These are phyloP conservation scores for Leucogyrophana mollusca DNA, from an alignment of 768 basidiomycete genomes.

Conservation along the genomic window DNA sequence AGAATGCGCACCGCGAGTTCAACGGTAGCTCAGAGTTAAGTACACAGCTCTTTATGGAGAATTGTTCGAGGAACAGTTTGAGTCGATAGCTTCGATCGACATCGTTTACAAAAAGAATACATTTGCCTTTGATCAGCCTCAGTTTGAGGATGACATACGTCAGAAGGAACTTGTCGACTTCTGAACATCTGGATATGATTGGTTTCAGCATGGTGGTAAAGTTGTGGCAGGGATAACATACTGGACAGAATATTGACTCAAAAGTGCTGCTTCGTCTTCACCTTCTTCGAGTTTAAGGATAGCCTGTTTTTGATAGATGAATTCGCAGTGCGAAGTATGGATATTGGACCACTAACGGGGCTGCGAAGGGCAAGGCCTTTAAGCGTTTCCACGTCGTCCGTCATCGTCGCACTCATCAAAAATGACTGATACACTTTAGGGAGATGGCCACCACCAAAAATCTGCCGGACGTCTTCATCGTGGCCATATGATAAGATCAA, in stretches of 20 bases:
- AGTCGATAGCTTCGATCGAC: conserved; percentile 93
- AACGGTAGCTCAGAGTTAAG: conserved; percentile 94
- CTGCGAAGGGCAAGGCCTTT: conserved; percentile 86
- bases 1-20: conserved; percentile 71
- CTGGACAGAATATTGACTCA: conserved; percentile 86
- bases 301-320: conserved; percentile 45
- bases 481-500: conserved; percentile 96
- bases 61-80: conserved; percentile 98
- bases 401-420: conserved; percentile 97
- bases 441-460: conserved; percentile 66
- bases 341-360: conserved; percentile 56
- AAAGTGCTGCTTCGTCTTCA: conserved; percentile 74
- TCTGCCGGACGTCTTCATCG: conserved; percentile 80
- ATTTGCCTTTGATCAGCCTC: conserved; percentile 93
- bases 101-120: conserved; percentile 94
- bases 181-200: conserved; percentile 61
- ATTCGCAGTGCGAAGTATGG: background rate
- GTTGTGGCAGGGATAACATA: conserved; percentile 31
- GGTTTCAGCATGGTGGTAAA: conserved; percentile 1
- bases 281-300: conserved; percentile 87
- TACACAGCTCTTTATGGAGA: conserved; percentile 94
- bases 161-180: conserved; percentile 96
- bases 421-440: conserved; percentile 89
- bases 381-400: conserved; percentile 89
- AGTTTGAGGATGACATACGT: conserved; percentile 96